phyloP scores from a whole-genome alignment of 179 eudicot genomes.

The Pouteria campechiana region DNA sequence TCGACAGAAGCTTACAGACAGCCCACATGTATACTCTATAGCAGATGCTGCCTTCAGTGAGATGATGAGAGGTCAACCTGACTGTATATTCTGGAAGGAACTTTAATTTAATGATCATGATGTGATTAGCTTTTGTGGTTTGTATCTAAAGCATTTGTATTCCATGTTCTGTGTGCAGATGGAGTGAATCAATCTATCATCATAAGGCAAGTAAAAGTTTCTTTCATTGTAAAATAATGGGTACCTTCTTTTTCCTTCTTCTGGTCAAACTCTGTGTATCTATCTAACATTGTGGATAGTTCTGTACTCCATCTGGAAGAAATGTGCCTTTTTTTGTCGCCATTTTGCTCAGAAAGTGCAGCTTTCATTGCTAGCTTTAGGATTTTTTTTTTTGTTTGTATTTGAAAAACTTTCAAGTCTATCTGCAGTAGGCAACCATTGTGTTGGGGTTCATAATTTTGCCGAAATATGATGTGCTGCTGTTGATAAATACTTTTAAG shows the following conservation, averaged over 20 bases:
- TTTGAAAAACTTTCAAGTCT: too few relatives aligned
- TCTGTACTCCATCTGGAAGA: not conserved
- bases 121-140: not conserved
- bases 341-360: too few relatives aligned
- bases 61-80: conserved; percentile 69
- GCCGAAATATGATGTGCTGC: too few relatives aligned
- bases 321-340: not conserved
- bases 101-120: too few relatives aligned
- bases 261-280: not conserved
- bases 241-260: too few relatives aligned
- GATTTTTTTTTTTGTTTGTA: not conserved
- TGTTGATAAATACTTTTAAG: too few relatives aligned
- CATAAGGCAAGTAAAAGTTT: conserved; percentile 51
- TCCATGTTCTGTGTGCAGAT: conserved; percentile 39
- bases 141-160: conserved; percentile 1
- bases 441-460: too few relatives aligned
- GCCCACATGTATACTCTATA: conserved; percentile 81
- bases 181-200: conserved; percentile 79
- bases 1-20: conserved; percentile 53
- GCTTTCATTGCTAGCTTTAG: not conserved
- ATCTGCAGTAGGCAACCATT: too few relatives aligned
- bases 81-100: not conserved
- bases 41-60: conserved; percentile 70
- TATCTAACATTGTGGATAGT: not conserved
- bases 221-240: too few relatives aligned